Percentiles rank a stretch among this genome's conserved stretches.
Evolutionary conservation across 106 monocot species (phyloP).

Genomic region (Acorus gramineus): DNA sequence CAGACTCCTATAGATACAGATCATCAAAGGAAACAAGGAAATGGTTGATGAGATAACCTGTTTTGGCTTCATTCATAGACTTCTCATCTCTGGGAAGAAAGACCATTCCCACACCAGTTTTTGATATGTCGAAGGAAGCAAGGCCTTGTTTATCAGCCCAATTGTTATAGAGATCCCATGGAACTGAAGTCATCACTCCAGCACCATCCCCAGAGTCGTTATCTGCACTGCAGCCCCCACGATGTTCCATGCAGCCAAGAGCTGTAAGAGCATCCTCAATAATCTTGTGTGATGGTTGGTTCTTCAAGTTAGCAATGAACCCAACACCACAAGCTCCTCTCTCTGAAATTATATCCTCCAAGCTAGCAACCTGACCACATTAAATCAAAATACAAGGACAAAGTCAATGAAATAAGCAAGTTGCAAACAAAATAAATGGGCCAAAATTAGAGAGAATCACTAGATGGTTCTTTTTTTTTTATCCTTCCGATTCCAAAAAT

Average conservation of each 20-base stretch:
- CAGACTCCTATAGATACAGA: neutral
- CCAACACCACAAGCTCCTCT: slow-evolving; percentile 99
- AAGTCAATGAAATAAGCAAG: no score
- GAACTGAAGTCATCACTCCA: slow-evolving; percentile 81
- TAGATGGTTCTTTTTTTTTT: no score
- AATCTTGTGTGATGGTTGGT: slow-evolving; percentile 77
- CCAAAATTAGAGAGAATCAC: no score
- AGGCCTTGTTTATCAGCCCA: slow-evolving; percentile 83
- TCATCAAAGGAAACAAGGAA: slow-evolving; percentile 1
- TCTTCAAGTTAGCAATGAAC: slow-evolving; percentile 88
- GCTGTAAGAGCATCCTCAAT: slow-evolving; percentile 78
- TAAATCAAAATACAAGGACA: no score
- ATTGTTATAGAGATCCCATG: slow-evolving; percentile 77
- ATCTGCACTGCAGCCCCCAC: slow-evolving; percentile 96
- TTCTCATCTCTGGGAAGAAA: slow-evolving; percentile 85
- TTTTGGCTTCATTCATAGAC: slow-evolving; percentile 61
- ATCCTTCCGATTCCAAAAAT: no score
- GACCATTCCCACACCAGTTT: slow-evolving; percentile 95
- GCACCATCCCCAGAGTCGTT: slow-evolving; percentile 94
- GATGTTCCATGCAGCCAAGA: slow-evolving; percentile 98
- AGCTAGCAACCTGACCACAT: slow-evolving; percentile 49
- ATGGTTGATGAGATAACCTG: slow-evolving; percentile 31
- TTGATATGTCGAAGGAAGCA: slow-evolving; percentile 43
- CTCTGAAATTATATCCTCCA: slow-evolving; percentile 82
- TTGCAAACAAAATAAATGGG: no score